Conservation (phyloP, 768 basidiomycete genomes). For the Agaricus blazei region DNA sequence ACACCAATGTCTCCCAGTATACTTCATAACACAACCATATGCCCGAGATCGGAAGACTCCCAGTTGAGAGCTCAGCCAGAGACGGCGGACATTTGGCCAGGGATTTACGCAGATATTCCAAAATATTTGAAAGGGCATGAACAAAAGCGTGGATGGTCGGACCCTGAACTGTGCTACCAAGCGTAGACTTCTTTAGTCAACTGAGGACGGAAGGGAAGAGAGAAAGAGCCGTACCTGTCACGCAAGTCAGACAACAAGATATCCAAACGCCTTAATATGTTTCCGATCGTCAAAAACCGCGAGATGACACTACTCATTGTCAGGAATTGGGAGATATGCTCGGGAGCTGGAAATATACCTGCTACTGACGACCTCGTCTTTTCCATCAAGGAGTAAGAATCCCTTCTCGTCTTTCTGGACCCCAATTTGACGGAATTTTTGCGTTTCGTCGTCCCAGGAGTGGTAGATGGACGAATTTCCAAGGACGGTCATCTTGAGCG, state of each 20-base stretch:
- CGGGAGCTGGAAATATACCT: constrained; percentile 35
- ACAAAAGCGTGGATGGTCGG: constrained; percentile 63
- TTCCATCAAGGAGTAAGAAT: constrained; percentile 48
- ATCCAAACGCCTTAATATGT: constrained; percentile 63
- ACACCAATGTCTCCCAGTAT: constrained; percentile 43
- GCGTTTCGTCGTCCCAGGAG: constrained; percentile 51
- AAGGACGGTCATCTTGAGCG: constrained; percentile 51
- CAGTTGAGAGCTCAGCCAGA: constrained; percentile 13
- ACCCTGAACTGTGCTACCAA: constrained; percentile 16
- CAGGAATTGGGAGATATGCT: not conserved
- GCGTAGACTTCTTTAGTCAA: not conserved
- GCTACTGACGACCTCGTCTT: constrained; percentile 47
- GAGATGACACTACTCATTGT: constrained; percentile 40
- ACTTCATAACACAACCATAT: constrained; percentile 47
- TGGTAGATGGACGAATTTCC: constrained; percentile 67
- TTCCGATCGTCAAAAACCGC: constrained; percentile 67
- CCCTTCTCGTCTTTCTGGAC: constrained; percentile 27
- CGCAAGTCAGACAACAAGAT: constrained; percentile 41
- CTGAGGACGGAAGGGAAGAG: not conserved
- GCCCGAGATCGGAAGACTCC: constrained; percentile 26
- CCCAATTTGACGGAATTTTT: constrained; percentile 51
- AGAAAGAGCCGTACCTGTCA: constrained; percentile 33
- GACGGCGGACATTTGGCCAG: constrained; percentile 37
- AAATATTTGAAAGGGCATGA: constrained; percentile 54
- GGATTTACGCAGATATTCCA: constrained; percentile 44